phyloP scores from a whole-genome alignment of 306 rosid genomes.

The Rubus idaeus region DNA sequence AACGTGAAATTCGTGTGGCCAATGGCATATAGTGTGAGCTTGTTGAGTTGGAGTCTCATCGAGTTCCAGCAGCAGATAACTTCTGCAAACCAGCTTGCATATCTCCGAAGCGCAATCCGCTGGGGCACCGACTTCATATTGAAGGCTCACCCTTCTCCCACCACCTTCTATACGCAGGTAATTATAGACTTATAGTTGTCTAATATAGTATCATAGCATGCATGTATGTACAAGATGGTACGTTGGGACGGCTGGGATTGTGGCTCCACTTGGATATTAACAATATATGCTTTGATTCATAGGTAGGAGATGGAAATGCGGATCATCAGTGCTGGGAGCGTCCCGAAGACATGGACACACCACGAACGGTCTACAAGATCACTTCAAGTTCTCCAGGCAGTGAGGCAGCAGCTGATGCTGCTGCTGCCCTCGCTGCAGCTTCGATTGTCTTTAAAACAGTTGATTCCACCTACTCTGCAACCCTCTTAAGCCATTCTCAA shows the following conservation, averaged over 20 bases:
- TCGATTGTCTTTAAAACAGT: constrained; percentile 56
- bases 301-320: constrained; percentile 84
- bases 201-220: neutral
- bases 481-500: constrained; percentile 47
- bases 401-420: constrained; percentile 78
- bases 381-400: constrained; percentile 68
- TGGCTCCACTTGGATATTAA: neutral
- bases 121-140: constrained; percentile 78
- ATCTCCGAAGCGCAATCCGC: constrained; percentile 57
- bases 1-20: constrained; percentile 91
- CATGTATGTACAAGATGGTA: too few species aligned
- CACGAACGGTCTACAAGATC: constrained; percentile 63
- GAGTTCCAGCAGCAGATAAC: constrained; percentile 53
- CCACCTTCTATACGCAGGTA: constrained; percentile 75
- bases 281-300: neutral
- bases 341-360: constrained; percentile 90
- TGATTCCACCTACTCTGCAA: constrained; percentile 56
- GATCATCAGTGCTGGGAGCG: constrained; percentile 94
- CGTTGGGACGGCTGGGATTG: neutral
- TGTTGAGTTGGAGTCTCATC: constrained; percentile 75
- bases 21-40: constrained; percentile 63
- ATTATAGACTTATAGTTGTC: neutral
- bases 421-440: constrained; percentile 86
- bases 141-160: constrained; percentile 58
- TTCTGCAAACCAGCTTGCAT: constrained; percentile 42